A percentile compares a stretch with the other conserved stretches of the same genome.
Evolutionary conservation across 2,329 filamentous ascomycete species (phyloP).

Genomic region (Claviceps paspali): DNA sequence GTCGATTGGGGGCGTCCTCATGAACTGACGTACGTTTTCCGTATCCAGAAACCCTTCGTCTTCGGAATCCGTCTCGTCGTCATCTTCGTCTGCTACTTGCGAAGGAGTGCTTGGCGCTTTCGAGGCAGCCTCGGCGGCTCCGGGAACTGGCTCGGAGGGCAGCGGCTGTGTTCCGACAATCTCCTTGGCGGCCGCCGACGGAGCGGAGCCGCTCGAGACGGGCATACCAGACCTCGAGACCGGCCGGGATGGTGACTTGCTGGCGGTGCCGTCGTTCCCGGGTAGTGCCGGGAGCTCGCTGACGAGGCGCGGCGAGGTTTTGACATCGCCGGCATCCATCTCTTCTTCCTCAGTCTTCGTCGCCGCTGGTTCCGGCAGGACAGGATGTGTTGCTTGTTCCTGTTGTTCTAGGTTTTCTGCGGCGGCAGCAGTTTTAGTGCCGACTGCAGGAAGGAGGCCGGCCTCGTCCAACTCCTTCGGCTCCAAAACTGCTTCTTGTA

Average conservation of each 20-base stretch:
- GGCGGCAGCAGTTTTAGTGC: too few relatives aligned
- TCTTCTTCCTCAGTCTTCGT: slow-evolving; percentile 27
- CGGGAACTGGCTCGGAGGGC: slow-evolving; percentile 7
- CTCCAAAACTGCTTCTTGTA: neutral
- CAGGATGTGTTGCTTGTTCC: neutral
- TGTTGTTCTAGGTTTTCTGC: slow-evolving; percentile 2
- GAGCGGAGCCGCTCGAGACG: slow-evolving; percentile 2
- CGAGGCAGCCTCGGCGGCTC: slow-evolving; percentile 16
- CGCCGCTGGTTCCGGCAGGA: slow-evolving; percentile 6
- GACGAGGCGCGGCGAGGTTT: neutral
- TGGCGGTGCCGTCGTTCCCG: neutral
- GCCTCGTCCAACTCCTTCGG: neutral
- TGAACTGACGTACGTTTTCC: slow-evolving; percentile 33
- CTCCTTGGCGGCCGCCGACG: neutral
- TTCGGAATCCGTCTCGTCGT: slow-evolving; percentile 36
- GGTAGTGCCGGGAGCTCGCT: neutral
- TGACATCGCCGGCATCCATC: slow-evolving; percentile 22
- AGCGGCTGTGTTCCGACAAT: neutral
- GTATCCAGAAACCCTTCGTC: slow-evolving; percentile 35
- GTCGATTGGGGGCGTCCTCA: slow-evolving; percentile 39
- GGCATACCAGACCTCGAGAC: slow-evolving; percentile 3
- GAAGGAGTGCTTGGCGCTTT: slow-evolving; percentile 31
- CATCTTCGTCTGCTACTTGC: slow-evolving; percentile 32
- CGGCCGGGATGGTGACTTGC: slow-evolving; percentile 2
- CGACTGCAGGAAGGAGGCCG: too few relatives aligned